Evolutionary conservation across 2,329 filamentous ascomycete species (phyloP).

Genomic region (Trichoderma simmonsii): DNA sequence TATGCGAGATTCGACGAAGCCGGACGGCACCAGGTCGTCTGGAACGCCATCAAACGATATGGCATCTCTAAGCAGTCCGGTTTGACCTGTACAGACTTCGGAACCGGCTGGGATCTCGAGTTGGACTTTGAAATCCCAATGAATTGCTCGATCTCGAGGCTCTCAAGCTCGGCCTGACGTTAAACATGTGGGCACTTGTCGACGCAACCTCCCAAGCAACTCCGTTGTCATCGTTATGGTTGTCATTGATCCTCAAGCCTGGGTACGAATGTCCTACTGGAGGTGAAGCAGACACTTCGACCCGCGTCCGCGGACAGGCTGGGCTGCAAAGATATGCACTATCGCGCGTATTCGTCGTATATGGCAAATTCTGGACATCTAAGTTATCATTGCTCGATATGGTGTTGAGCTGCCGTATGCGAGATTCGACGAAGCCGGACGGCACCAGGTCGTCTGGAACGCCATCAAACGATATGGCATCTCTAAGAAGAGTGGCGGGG

Average conservation of each 20-base stretch:
- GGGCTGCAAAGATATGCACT: conserved; percentile 27
- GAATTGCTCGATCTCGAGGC: conserved; percentile 16
- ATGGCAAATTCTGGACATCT: background rate
- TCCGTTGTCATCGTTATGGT: conserved; percentile 16
- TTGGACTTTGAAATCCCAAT: background rate
- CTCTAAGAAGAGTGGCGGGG: background rate
- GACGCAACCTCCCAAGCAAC: conserved; percentile 6
- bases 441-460: conserved; percentile 23
- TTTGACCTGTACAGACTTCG: background rate
- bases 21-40: conserved; percentile 25
- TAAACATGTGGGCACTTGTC: background rate
- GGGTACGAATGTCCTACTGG: conserved; percentile 25
- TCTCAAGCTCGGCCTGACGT: conserved; percentile 8
- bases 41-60: conserved; percentile 18
- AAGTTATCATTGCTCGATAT: conserved; percentile 21
- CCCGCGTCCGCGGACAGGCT: conserved; percentile 26
- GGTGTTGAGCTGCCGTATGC: conserved; percentile 30
- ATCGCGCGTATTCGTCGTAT: conserved; percentile 19
- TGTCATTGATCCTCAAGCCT: conserved; percentile 21
- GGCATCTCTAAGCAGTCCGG: background rate
- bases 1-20: conserved; percentile 31
- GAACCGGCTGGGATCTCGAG: background rate
- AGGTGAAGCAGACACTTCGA: conserved; percentile 22
- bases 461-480: conserved; percentile 14
- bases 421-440: conserved; percentile 29